Evolutionary conservation across 768 basidiomycete genomes (phyloP).

Genomic region (Leccinum incarnatum): DNA sequence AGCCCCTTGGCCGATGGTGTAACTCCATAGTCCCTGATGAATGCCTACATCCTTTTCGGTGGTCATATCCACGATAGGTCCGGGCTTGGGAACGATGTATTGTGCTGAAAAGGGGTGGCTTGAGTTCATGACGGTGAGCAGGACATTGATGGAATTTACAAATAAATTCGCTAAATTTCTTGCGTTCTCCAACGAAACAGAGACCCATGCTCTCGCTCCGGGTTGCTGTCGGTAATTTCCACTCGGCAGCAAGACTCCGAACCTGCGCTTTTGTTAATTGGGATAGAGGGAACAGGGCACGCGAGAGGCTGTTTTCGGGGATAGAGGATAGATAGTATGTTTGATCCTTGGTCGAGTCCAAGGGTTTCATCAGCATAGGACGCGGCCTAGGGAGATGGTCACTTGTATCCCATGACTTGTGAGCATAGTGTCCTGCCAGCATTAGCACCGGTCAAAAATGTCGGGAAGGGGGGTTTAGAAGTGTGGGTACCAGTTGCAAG

Average conservation of each 20-base stretch:
- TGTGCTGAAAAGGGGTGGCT: slow-evolving; percentile 46
- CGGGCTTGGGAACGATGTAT: slow-evolving; percentile 70
- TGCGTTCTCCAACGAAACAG: slow-evolving; percentile 88
- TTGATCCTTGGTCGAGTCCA: slow-evolving; percentile 79
- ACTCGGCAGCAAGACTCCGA: slow-evolving; percentile 61
- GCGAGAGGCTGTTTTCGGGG: slow-evolving; percentile 56
- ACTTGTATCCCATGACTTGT: slow-evolving; percentile 49
- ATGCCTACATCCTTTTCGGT: slow-evolving; percentile 53
- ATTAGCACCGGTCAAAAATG: not conserved
- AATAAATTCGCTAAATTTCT: slow-evolving; percentile 69
- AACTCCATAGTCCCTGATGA: slow-evolving; percentile 81
- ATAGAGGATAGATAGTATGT: slow-evolving; percentile 88
- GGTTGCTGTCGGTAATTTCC: slow-evolving; percentile 66
- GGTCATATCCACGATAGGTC: slow-evolving; percentile 59
- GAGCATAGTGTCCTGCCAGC: slow-evolving; percentile 81
- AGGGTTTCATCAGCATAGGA: slow-evolving; percentile 51
- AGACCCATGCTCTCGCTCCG: slow-evolving; percentile 90
- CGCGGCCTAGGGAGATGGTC: slow-evolving; percentile 25
- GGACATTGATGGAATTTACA: slow-evolving; percentile 41
- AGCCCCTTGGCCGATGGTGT: slow-evolving; percentile 82
- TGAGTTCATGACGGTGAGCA: not conserved
- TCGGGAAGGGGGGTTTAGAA: not conserved
- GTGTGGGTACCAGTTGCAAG: slow-evolving; percentile 71
- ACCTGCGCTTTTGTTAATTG: slow-evolving; percentile 67
- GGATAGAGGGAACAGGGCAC: slow-evolving; percentile 80